These are phyloP conservation scores for sunflower (Helianthus annuus) DNA, from an alignment of 129 eudicot species.

Conservation along the genomic window HanXRQr2.0-SUNRISE NC_035439.2:121368789-121369288, in stretches of 20 bases:
- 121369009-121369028: neutral
- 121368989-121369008: neutral
- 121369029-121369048: neutral
- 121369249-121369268: no score
- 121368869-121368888: conserved; percentile 1
- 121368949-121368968: conserved; percentile 2
- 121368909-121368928: conserved; percentile 8
- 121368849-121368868: conserved; percentile 7
- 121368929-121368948: neutral
- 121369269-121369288: no score
- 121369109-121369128: no score
- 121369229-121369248: no score
- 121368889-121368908: conserved; percentile 8
- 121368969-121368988: neutral
- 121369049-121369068: neutral
- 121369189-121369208: no score
- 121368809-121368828: neutral
- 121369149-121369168: no score
- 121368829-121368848: neutral
- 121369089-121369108: neutral
- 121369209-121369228: no score
- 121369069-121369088: neutral
- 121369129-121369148: no score
- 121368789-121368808: neutral
- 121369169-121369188: no score